These are phyloP conservation scores for Boletus holoroseus DNA, from an alignment of 1,284 basidiomycete species.

Conservation along the genomic window DNA sequence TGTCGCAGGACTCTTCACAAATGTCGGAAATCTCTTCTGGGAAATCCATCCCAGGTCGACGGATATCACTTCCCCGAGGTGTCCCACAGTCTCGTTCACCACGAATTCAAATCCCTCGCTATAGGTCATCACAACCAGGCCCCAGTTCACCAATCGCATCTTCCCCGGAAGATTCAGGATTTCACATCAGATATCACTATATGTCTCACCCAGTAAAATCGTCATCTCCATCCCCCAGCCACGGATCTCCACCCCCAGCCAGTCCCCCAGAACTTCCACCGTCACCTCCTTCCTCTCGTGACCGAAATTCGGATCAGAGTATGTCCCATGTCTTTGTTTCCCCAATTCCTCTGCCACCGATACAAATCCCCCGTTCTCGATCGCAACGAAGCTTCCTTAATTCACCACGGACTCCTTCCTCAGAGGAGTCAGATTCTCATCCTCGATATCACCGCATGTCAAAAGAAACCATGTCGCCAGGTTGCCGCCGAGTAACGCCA, in stretches of 20 bases:
- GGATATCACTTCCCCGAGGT: conserved; percentile 4
- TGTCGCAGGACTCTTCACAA: conserved; percentile 8
- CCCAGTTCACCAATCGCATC: conserved; percentile 16
- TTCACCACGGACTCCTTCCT: conserved; percentile 12
- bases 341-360: not conserved
- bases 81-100: conserved; percentile 2
- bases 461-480: not conserved
- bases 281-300: not conserved
- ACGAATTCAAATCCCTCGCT: conserved; percentile 20
- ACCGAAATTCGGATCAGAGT: not conserved
- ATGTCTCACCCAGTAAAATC: conserved; percentile 7
- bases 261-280: conserved; percentile 3
- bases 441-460: not conserved
- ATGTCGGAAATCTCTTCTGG: not conserved
- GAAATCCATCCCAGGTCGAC: not conserved
- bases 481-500: conserved; percentile 9
- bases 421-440: conserved; percentile 11
- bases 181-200: conserved; percentile 4
- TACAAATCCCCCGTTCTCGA: not conserved
- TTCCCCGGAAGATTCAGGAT: conserved; percentile 18
- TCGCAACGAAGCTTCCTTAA: conserved; percentile 3
- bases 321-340: not conserved
- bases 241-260: conserved; percentile 7
- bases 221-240: not conserved
- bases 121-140: not conserved